Base-by-base conservation (phyloP, 805 yeast species). In the Sungouiozyma intestinalis region DNA sequence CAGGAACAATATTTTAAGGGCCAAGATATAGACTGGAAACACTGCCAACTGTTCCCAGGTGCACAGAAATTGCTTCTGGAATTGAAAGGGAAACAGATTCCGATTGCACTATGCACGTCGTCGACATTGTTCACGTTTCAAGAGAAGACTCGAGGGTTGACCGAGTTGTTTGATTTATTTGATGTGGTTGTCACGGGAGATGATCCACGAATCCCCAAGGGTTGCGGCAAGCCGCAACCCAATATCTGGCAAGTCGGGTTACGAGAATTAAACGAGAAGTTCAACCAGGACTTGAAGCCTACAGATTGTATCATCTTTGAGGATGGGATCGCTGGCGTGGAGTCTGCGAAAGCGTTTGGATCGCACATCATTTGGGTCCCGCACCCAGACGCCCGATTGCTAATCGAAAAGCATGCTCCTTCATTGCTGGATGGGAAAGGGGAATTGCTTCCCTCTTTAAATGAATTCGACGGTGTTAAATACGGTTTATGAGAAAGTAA, bases 341-440 rank as follows among this genome's bases (percentile, higher is more conserved):
- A 67, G n/a, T 80, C 95, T 2, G 98, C 94, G 9, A 73, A 73
- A 42, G 79, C 83, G 16, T 86, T 95, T 29, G 88, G 87, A 8
- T 82, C 85, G 13, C 72, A 70, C 41, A 95, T 90, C n/a, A 72
- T 88, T 38, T 92, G 97, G 98, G 81, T 88, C 14, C 97, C 98
- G 6, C 88, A 90, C 61, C 70, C 71, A 19, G 75, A 83, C 44
- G 94, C 94, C 0, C 54, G 74, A 33, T 65, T 68, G 15, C 72
- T 75, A 4, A 62, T 84, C 48, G 75, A 77, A 9, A 69, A 71
- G 35, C 73, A 76, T 48, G 54, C 69, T 9, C 65, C 65, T 6
- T 67, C 65, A 4, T 66, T 73, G 16, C 59, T 85, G 41, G 78
- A 74, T 3, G 70, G 65, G 38, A 65, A 70, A 40, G 94, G 88